Conservation (phyloP, 371 early-diverging fungal species). For the Batkoa obscura region DNA sequence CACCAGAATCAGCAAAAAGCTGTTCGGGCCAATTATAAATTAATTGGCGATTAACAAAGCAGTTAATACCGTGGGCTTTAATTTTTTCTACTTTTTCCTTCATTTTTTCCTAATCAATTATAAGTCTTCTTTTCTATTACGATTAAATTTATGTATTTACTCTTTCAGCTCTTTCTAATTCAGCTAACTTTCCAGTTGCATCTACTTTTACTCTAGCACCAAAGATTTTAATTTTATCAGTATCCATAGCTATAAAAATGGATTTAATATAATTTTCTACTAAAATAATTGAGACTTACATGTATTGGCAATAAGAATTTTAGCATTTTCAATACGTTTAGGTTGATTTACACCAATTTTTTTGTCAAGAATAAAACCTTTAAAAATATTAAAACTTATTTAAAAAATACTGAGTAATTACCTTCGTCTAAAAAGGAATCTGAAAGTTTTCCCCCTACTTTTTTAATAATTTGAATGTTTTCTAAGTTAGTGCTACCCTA, state of each 20-base stretch:
- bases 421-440: conserved; percentile 97
- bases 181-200: conserved; percentile 92
- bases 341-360: conserved; percentile 95
- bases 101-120: conserved; percentile 74
- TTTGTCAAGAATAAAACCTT: conserved; percentile 94
- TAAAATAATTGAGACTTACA: conserved; percentile 25
- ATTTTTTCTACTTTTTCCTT: conserved; percentile 97
- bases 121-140: not conserved
- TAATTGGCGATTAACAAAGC: conserved; percentile 99
- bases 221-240: conserved; percentile 99
- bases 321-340: conserved; percentile 88
- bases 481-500: conserved; percentile 90
- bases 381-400: not conserved
- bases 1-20: conserved; percentile 89
- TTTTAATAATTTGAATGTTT: conserved; percentile 98
- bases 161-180: conserved; percentile 96
- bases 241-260: conserved; percentile 76
- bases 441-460: conserved; percentile 85
- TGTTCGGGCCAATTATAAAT: conserved; percentile 99
- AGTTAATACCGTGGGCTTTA: conserved; percentile 91
- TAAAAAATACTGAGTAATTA: conserved; percentile 7
- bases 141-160: conserved; percentile 9
- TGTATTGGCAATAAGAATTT: conserved; percentile 96
- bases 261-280: not conserved
- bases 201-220: conserved; percentile 96